Conservation (phyloP, 805 yeast genomes). For the Teunomyces pallodes region DNA sequence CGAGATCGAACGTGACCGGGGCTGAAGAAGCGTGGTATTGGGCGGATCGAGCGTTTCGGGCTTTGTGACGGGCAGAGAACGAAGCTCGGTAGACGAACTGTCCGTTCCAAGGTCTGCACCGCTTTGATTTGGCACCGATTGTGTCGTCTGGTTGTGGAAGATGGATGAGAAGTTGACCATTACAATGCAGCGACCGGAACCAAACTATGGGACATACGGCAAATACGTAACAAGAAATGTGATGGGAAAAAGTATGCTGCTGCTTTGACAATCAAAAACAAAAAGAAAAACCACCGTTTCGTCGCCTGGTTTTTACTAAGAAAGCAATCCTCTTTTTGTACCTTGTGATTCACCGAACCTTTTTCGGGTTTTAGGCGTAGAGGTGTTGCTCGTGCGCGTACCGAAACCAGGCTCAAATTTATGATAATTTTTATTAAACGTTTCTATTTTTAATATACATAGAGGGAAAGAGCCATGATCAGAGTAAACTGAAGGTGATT, state of each 20-base stretch:
- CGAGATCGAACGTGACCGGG: slow-evolving; percentile 24
- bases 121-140: neutral
- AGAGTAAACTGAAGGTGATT: neutral
- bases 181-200: neutral
- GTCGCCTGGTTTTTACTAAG: neutral
- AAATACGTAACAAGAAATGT: neutral
- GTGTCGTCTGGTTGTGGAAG: slow-evolving; percentile 2
- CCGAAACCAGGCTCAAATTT: neutral
- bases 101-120: neutral
- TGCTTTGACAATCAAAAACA: neutral
- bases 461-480: neutral
- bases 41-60: slow-evolving; percentile 8
- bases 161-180: slow-evolving; percentile 2
- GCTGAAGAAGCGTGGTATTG: slow-evolving; percentile 3
- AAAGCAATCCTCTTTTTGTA: neutral
- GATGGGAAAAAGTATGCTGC: neutral
- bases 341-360: neutral
- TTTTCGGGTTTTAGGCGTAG: neutral
- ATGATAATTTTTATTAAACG: neutral
- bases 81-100: neutral
- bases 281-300: neutral
- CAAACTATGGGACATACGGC: neutral
- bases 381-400: neutral
- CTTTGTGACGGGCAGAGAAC: slow-evolving; percentile 10
- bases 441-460: neutral